Evolutionary conservation across 306 rosid species (phyloP), one percentile per base, ranked within the genome.

Genomic region (Astragalus membranaceus): DNA sequence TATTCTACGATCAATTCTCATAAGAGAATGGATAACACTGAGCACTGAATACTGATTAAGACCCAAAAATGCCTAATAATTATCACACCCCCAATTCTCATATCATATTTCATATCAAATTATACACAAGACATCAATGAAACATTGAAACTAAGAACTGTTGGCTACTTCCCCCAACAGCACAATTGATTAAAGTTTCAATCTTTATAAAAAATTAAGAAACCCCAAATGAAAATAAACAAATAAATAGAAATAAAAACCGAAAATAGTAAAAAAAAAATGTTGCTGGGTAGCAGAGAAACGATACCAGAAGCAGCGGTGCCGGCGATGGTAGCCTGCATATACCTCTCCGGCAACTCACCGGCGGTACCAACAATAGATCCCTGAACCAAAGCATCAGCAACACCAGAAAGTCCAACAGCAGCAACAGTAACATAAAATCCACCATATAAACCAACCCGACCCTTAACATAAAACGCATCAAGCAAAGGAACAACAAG

Each of bases 251-350:
- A n/a, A n/a, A n/a, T n/a, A 5, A 36, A 35, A 44, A 53, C 6
- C 37, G 5, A 37, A 29, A 57, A 64, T 1, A 36, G 29, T 3
- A 53, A 70, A 10, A 53, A 70, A 10, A 12, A 17, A 36, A 0
- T 7, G 14, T n/a, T 5, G 8, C 1, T 36, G 8, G 2, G 6
- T 36, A 36, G n/a, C 35, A 14, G 26, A 41, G 46, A 41, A 36
- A 36, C 7, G 2, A 29, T 70, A 85, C 96, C 96, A 35, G 98
- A 92, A 59, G 72, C 94, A 10, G 92, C 98, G 20, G 98, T 92
- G 47, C 96, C 98, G 9, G 96, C 98, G 0, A 92, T 32, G 41
- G 85, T 78, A 37, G 98, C 95, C 67, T 92, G 98, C 88, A 83
- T 92, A n/a, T 89, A 92, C 53, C 89, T 82, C 75, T 78, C 90